phyloP scores from a whole-genome alignment of 2,329 filamentous ascomycete genomes.

The Ceratocystis colombiana region DNA sequence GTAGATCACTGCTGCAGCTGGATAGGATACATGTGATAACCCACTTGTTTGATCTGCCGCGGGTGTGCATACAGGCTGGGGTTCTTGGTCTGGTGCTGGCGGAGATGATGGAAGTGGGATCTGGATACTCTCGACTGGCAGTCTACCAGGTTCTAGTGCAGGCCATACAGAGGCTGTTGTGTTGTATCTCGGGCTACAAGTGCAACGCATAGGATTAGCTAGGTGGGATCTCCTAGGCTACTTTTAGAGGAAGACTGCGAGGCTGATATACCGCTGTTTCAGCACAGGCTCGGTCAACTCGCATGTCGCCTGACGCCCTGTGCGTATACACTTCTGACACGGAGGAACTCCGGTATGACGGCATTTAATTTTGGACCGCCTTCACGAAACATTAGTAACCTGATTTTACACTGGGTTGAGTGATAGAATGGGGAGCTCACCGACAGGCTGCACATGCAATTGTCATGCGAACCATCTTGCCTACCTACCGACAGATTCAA shows the following conservation, averaged over 20 bases:
- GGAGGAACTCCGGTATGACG: slow-evolving; percentile 19
- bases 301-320: slow-evolving; percentile 18
- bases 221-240: neutral
- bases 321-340: slow-evolving; percentile 19
- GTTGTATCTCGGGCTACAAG: neutral
- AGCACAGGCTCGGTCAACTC: slow-evolving; percentile 16
- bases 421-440: slow-evolving; percentile 5
- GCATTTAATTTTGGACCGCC: slow-evolving; percentile 25
- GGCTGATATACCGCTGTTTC: slow-evolving; percentile 12
- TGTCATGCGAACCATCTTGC: slow-evolving; percentile 22
- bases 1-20: slow-evolving; percentile 13
- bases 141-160: neutral
- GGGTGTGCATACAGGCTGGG: neutral
- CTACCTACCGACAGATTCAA: too few relatives aligned
- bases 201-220: neutral
- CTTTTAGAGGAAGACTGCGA: neutral
- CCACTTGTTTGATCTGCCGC: neutral
- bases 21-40: neutral
- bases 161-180: neutral
- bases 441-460: slow-evolving; percentile 22
- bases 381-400: neutral
- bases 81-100: neutral
- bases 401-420: neutral
- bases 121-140: neutral
- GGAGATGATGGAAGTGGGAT: neutral